These are phyloP conservation scores for Linum usitatissimum DNA, from an alignment of 345 rosid genomes.

Conservation along the genomic window DNA sequence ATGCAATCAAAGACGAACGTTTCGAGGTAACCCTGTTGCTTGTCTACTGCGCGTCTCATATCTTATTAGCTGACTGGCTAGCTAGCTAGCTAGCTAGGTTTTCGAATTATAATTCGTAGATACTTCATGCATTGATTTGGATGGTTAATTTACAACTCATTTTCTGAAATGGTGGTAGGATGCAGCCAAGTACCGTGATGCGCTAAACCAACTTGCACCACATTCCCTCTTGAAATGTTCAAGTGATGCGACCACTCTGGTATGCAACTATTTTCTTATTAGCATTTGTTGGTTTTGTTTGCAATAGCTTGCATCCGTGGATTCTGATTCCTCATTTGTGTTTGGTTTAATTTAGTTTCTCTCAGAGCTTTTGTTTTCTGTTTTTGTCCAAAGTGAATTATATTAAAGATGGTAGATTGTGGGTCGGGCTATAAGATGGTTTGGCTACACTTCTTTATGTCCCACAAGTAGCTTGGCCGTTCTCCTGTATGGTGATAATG, in stretches of 20 bases:
- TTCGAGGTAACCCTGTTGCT: constrained; percentile 36
- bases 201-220: constrained; percentile 55
- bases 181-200: constrained; percentile 43
- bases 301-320: too few relatives aligned
- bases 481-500: background rate
- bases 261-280: constrained; percentile 14
- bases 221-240: constrained; percentile 50
- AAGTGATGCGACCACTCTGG: constrained; percentile 68
- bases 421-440: too few relatives aligned
- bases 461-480: too few relatives aligned
- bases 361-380: too few relatives aligned
- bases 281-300: too few relatives aligned
- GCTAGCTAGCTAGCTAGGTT: too few relatives aligned
- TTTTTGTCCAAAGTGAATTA: too few relatives aligned
- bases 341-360: too few relatives aligned
- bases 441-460: too few relatives aligned
- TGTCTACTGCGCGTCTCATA: background rate
- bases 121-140: background rate
- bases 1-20: constrained; percentile 40
- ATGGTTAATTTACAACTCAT: background rate
- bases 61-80: too few relatives aligned
- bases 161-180: constrained; percentile 30
- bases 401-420: too few relatives aligned
- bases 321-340: too few relatives aligned
- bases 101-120: background rate